A percentile compares a stretch with the other conserved stretches of the same genome.
Evolutionary conservation across 208 protist genomes (phyloP).

Genomic region (Tritrichomonas musculus): DNA sequence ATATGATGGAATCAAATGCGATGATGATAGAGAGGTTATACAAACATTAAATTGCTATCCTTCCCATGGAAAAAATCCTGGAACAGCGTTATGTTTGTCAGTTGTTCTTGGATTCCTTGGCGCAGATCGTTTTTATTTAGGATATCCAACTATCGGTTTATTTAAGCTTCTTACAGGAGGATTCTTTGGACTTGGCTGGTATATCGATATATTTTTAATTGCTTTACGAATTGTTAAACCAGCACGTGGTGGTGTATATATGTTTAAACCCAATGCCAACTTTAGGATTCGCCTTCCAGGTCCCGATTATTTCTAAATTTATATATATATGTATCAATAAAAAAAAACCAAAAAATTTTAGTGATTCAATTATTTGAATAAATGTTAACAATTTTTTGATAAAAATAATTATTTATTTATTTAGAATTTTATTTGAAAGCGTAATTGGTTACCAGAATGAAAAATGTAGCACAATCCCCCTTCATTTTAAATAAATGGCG

Average conservation of each 20-base stretch:
- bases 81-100: neutral
- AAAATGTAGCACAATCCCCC: no score
- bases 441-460: no score
- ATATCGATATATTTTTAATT: slow-evolving; percentile 17
- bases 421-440: no score
- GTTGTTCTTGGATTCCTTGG: slow-evolving; percentile 13
- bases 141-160: neutral
- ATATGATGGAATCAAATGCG: neutral
- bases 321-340: no score
- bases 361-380: no score
- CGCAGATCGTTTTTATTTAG: neutral
- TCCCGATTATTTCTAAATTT: no score
- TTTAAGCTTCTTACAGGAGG: slow-evolving; percentile 4
- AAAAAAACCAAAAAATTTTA: no score
- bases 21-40: neutral
- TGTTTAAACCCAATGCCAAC: neutral
- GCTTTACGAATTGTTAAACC: neutral
- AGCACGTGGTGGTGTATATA: neutral
- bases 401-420: no score
- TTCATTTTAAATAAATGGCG: no score
- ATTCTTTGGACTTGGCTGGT: neutral
- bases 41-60: neutral
- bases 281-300: neutral
- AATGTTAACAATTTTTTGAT: no score
- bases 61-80: neutral